Base-by-base conservation (phyloP, 805 yeast genomes). In the Saccharomycopsis sp. region DNA sequence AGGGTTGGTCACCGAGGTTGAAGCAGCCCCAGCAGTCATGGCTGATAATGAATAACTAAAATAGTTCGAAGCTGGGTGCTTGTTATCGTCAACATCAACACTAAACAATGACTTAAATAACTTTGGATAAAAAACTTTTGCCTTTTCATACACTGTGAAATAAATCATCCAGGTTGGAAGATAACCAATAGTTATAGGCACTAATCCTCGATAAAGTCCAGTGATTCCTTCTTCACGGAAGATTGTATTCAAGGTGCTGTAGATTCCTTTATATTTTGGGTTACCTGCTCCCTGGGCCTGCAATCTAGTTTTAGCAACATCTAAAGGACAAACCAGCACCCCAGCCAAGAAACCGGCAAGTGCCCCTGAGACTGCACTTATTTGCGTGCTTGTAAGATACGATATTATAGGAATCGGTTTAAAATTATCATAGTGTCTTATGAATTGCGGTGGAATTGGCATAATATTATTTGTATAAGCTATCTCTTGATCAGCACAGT, bases 161-260 rank as follows among this genome's bases (percentile, higher is more conserved):
- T 93, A 93, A 38, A 93, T 85, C 71, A 88, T 88, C 98, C 98
- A 93, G 0, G 97, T 87, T 13, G 98, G 98, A 55, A 93, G 79
- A 62, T 93, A 93, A 0, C 98, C 98, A 41, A 90, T 63, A 1
- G 90, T 74, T 32, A 90, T 87, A n/a, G 98, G 97, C 1, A 82
- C 82, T 20, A 93, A 65, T 3, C 98, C 98, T 50, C 95, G 68
- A 60, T 93, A 93, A 11, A 93, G 68, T 0, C 97, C 97, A 33
- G 75, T 63, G 1, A 78, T 55, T 7, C 97, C 96, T 64, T 89
- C 97, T 45, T 88, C 90, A 31, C 63, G 60, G 47, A 77, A 64
- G 16, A 90, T 89, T 1, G 81, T 71, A 20, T 66, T 58, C 58
- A 88, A 64, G 0, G 95, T 85, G 4, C 80, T 78, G 0, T 71